Conservation (phyloP, 495 filamentous ascomycete genomes). For the Amphirosellinia nigrospora region DNA sequence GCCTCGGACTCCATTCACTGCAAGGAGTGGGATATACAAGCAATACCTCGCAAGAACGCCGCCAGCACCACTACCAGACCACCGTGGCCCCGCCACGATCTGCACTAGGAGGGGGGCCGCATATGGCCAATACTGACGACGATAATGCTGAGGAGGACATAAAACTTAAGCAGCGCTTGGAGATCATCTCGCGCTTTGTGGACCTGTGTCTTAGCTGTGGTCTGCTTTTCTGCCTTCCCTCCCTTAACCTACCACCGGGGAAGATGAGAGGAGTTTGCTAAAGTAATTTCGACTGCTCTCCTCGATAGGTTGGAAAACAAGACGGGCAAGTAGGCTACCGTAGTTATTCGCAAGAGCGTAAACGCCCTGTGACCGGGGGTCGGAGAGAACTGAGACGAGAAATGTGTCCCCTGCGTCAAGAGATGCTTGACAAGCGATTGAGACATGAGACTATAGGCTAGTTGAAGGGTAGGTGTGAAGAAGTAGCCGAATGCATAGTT, state of each 20-base stretch:
- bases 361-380: slow-evolving; percentile 82
- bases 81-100: slow-evolving; percentile 74
- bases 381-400: slow-evolving; percentile 77
- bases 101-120: slow-evolving; percentile 73
- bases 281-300: slow-evolving; percentile 89
- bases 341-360: slow-evolving; percentile 96
- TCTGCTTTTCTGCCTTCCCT: slow-evolving; percentile 18
- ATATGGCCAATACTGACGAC: slow-evolving; percentile 68
- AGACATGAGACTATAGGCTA: slow-evolving; percentile 80
- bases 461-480: slow-evolving; percentile 65
- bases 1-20: slow-evolving; percentile 92
- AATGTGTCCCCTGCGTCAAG: slow-evolving; percentile 91
- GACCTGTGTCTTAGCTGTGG: slow-evolving; percentile 30
- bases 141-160: slow-evolving; percentile 71
- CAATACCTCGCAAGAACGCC: slow-evolving; percentile 76
- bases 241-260: neutral
- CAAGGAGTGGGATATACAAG: slow-evolving; percentile 91
- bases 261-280: slow-evolving; percentile 66
- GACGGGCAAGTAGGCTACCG: slow-evolving; percentile 84
- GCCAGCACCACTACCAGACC: slow-evolving; percentile 69
- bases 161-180: slow-evolving; percentile 61
- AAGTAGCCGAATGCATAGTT: slow-evolving; percentile 67
- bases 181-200: slow-evolving; percentile 54
- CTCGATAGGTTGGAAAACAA: slow-evolving; percentile 94
- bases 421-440: slow-evolving; percentile 90